These are phyloP conservation scores for Boletus edulis DNA, from an alignment of 768 basidiomycete species.

Conservation along the genomic window DNA sequence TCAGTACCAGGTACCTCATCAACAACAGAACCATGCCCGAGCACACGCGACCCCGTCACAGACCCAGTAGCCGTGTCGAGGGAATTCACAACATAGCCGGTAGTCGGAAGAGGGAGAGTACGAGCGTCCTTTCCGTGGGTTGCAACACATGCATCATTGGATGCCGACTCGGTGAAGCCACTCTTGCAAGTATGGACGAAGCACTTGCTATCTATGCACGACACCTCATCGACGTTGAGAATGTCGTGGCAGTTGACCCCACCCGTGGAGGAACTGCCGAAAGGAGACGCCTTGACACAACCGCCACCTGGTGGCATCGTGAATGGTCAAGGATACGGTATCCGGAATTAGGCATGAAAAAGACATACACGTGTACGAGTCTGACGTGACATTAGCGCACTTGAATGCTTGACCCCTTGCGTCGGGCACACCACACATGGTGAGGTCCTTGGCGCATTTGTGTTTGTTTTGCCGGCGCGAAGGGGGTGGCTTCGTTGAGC, in stretches of 20 bases:
- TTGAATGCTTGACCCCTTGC: slow-evolving; percentile 24
- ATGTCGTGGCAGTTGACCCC: slow-evolving; percentile 36
- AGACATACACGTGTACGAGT: slow-evolving; percentile 32
- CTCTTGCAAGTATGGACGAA: slow-evolving; percentile 25
- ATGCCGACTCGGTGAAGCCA: slow-evolving; percentile 15
- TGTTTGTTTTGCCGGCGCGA: slow-evolving; percentile 17
- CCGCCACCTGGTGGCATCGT: slow-evolving; percentile 32
- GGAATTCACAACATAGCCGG: neutral
- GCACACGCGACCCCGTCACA: neutral
- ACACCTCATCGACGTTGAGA: slow-evolving; percentile 26
- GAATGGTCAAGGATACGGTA: neutral
- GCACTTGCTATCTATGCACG: slow-evolving; percentile 29
- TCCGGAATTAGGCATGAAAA: neutral
- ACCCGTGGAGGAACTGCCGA: slow-evolving; percentile 5
- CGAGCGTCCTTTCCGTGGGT: neutral
- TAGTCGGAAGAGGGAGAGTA: neutral
- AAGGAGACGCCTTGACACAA: slow-evolving; percentile 26
- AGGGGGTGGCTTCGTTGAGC: slow-evolving; percentile 13
- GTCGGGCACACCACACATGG: slow-evolving; percentile 26
- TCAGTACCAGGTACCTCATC: neutral
- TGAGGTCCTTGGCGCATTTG: slow-evolving; percentile 22
- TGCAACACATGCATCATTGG: slow-evolving; percentile 12
- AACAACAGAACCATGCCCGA: neutral
- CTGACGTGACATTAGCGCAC: slow-evolving; percentile 28
- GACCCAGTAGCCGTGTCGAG: too few species aligned